phyloP scores from a whole-genome alignment of 2,329 filamentous ascomycete genomes.

The Colletotrichum gloeosporioides region DNA sequence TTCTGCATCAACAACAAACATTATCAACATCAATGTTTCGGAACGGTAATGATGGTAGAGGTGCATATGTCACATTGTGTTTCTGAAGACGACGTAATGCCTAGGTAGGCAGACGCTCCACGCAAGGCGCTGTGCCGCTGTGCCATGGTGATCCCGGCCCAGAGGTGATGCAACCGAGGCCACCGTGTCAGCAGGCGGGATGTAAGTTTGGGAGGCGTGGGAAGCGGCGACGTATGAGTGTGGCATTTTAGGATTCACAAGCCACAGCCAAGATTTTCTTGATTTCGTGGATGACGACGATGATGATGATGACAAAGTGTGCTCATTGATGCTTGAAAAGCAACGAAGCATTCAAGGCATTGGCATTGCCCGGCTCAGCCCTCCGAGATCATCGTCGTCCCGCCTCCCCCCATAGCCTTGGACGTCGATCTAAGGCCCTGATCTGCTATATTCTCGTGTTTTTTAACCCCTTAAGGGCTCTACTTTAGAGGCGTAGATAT shows the following conservation, averaged over 20 bases:
- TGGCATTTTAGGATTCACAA: constrained; percentile 6
- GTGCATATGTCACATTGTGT: background rate
- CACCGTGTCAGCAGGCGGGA: constrained; percentile 14
- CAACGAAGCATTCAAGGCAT: background rate
- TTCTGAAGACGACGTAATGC: background rate
- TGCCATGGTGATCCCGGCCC: background rate
- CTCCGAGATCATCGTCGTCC: background rate
- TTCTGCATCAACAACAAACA: background rate
- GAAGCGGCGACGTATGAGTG: background rate
- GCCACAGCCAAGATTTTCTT: background rate
- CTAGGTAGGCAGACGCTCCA: background rate
- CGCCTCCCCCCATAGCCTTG: background rate
- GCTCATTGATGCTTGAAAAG: background rate
- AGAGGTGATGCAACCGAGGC: constrained; percentile 6
- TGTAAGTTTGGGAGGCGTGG: background rate
- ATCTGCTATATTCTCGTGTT: background rate
- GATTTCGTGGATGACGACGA: background rate
- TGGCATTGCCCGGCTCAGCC: background rate
- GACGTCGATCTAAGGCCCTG: background rate
- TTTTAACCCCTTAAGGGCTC: background rate
- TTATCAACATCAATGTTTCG: background rate
- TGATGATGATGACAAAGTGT: background rate
- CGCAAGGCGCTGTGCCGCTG: background rate
- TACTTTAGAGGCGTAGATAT: too few species aligned
- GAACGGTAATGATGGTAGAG: background rate